A percentile compares a stretch with the other conserved stretches of the same genome.
phyloP scores from a whole-genome alignment of 1,284 basidiomycete species.

The Trametes pubescens region DNA sequence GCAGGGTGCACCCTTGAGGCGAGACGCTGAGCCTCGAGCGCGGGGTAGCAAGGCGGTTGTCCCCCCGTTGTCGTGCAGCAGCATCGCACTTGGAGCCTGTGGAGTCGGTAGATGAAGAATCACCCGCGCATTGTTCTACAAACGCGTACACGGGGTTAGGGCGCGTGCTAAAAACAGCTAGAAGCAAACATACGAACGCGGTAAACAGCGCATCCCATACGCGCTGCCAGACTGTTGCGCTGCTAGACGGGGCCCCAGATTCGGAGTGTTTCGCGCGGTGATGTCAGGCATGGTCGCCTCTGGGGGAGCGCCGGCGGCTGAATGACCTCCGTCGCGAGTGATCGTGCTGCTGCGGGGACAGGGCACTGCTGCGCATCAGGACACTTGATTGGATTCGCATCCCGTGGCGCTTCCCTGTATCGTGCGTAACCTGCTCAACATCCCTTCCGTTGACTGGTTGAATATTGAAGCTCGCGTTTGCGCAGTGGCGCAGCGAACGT shows the following conservation, averaged over 20 bases:
- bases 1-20: constrained; percentile 4
- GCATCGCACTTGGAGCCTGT: constrained; percentile 33
- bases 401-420: neutral
- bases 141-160: constrained; percentile 1
- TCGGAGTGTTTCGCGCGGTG: neutral
- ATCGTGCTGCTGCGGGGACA: constrained; percentile 3
- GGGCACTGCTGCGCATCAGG: constrained; percentile 11
- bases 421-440: neutral
- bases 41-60: constrained; percentile 4
- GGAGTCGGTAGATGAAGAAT: constrained; percentile 23
- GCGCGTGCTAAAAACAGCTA: constrained; percentile 6
- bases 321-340: neutral
- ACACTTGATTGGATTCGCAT: constrained; percentile 6
- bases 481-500: neutral
- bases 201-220: neutral
- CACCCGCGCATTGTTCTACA: constrained; percentile 19
- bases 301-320: neutral
- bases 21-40: constrained; percentile 1
- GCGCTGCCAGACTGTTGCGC: neutral
- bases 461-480: neutral
- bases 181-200: constrained; percentile 2
- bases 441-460: neutral
- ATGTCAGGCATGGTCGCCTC: neutral
- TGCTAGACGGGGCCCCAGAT: neutral
- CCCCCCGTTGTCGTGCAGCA: constrained; percentile 30